Evolutionary conservation across 176 grass and related monocot species (phyloP), one percentile per base, ranked within the genome.

Genomic region (Zoysia japonica): DNA sequence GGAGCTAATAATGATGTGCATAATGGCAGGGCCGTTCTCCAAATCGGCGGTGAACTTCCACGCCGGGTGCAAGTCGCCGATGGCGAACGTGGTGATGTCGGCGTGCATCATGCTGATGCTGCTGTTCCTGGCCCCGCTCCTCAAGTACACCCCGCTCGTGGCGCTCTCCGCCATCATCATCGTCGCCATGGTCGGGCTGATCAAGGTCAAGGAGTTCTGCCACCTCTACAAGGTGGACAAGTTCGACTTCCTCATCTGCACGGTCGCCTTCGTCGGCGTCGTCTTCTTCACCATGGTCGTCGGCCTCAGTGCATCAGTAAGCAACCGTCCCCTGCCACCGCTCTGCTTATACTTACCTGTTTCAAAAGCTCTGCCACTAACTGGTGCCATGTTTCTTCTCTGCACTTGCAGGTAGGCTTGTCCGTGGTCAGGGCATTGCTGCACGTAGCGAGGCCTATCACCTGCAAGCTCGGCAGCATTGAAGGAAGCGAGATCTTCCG

Each of bases 41-140:
- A 99, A 95, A 71, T 99, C 96, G 40, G 96, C 96, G 5, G 96
- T 99, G n/a, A 99, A 99, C 80, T 99, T 89, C 66, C 79, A 99
- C 81, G 90, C 96, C 0, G 96, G 96, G 44, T 95, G 96, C 78
- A 92, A 82, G 84, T 93, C 96, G 46, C 82, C 84, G 28, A 89
- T 99, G 86, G 89, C 96, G 11, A 99, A 99, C 74, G 92, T 91
- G 75, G 72, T 95, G 67, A 99, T 99, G 96, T 78, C 92, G 3
- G 83, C 95, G 74, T 99, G 96, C 84, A 91, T 99, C 28, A 86
- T 99, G 96, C 68, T 99, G 83, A 92, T 99, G 49, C 77, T 99
- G 63, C 86, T 99, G 61, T 95, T 99, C 87, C 64, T 99, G 75
- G 96, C 96, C 0, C 96, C 96, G 15, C 85, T 99, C 28, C 95